Base-by-base conservation (phyloP, 768 basidiomycete genomes). In the Naganishia antarctica region DNA sequence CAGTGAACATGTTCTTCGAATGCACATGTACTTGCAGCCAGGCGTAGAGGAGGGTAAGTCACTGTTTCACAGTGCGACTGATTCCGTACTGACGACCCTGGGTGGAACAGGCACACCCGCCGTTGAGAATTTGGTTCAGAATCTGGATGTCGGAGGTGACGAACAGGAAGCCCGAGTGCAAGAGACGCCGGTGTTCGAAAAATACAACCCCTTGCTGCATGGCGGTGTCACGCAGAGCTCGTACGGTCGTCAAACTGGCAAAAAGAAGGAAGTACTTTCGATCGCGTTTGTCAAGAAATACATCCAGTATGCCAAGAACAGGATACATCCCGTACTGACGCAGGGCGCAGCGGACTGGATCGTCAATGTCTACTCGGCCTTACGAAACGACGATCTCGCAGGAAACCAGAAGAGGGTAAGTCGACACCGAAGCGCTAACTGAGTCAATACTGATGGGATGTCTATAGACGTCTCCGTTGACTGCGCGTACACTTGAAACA, bases 201-300 rank as follows among this genome's bases (percentile, higher is more conserved):
- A 97, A 79, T 98, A 86, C 79, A 92, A 98, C 78, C 92, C 94
- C 11, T 83, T 99, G 29, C 80, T 99, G 58, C 96, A 98, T 71
- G 84, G 91, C 63, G 93, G 90, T 44, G 82, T 93, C 65, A 80
- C 83, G 61, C 83, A 83, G 48, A 82, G 76, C 81, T 80, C 67
- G 48, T 40, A 40, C 23, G 78, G 73, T 63, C 76, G 70, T 82
- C 82, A 78, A 25, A 72, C 71, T 31, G 75, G 80, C 50, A 87
- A 86, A 78, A 83, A 84, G 75, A 83, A 85, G 66, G 92, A 98
- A 78, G 86, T 99, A 41, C 82, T 99, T 63, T 91, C 86, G 70
- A 91, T 96, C 66, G 80, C 87, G 5, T 99, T 99, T 74, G 86
- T 99, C 76, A 99, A 99, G 80, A 98, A 97, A 79, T 98, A 93